These are phyloP conservation scores for Zygoascus biomembranicola DNA, from an alignment of 805 yeast species.

Conservation along the genomic window DNA sequence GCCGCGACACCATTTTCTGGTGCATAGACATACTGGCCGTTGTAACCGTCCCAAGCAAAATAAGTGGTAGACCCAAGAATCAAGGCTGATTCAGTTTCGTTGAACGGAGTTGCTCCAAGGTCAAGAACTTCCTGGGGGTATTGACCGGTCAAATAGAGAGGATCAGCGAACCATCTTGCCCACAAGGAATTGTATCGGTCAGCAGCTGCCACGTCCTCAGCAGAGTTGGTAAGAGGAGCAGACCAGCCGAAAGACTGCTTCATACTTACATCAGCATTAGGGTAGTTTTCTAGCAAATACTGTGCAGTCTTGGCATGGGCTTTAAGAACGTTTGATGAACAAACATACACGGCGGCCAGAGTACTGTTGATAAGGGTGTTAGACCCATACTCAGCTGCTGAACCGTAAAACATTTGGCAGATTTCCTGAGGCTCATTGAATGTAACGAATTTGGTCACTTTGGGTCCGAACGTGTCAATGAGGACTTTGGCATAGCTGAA, in stretches of 20 bases:
- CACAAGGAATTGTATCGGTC: conserved; percentile 19
- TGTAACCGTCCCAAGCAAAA: conserved; percentile 28
- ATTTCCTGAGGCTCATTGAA: conserved; percentile 27
- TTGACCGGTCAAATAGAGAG: conserved; percentile 25
- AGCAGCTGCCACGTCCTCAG: conserved; percentile 23
- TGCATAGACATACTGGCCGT: conserved; percentile 20
- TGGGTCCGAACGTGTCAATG: conserved; percentile 25
- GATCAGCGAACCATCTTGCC: conserved; percentile 24
- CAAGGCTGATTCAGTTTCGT: not conserved
- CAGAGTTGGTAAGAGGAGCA: conserved; percentile 20
- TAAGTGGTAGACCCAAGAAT: conserved; percentile 4
- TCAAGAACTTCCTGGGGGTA: conserved; percentile 20
- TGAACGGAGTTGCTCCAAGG: not conserved
- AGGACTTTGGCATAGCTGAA: conserved; percentile 28
- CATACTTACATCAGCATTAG: conserved; percentile 22
- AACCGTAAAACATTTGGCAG: conserved; percentile 8
- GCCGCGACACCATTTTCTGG: conserved; percentile 17
- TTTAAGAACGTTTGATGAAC: conserved; percentile 17
- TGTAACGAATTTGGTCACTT: conserved; percentile 28
- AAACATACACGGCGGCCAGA: too few relatives aligned
- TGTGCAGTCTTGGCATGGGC: conserved; percentile 25
- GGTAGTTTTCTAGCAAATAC: conserved; percentile 21
- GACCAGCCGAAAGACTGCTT: conserved; percentile 23
- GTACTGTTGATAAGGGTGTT: too few relatives aligned
- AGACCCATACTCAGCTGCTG: too few relatives aligned